Evolutionary conservation across 164 flowering plant genomes (phyloP).

Genomic region (Houttuynia cordata): DNA sequence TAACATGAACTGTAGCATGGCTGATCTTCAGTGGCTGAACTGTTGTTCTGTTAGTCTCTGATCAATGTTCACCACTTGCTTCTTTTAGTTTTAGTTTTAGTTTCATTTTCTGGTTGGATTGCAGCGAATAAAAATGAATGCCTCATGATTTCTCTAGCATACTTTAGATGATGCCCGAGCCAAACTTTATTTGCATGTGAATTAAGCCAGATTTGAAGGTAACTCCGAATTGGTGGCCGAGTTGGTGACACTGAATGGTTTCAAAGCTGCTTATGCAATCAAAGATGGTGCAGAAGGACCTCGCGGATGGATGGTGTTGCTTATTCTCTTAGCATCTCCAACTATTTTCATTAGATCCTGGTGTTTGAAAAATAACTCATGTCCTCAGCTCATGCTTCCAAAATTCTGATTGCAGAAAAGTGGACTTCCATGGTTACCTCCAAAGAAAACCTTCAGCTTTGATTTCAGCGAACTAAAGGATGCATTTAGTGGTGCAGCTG

Average conservation of each 20-base stretch:
- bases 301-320: slow-evolving; percentile 75
- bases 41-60: neutral
- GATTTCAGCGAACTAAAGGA: slow-evolving; percentile 54
- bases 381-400: neutral
- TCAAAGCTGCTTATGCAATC: slow-evolving; percentile 87
- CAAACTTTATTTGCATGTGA: neutral
- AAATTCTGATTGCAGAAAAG: slow-evolving; percentile 46
- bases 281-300: slow-evolving; percentile 98
- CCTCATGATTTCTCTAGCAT: neutral
- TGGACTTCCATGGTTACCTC: slow-evolving; percentile 77
- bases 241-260: slow-evolving; percentile 78
- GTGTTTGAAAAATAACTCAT: neutral
- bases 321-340: slow-evolving; percentile 4
- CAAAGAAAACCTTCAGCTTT: slow-evolving; percentile 46
- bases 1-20: too few relatives aligned
- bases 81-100: too few relatives aligned
- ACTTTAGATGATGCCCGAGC: neutral
- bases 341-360: neutral
- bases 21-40: neutral
- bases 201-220: slow-evolving; percentile 72
- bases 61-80: too few relatives aligned
- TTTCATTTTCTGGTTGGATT: neutral
- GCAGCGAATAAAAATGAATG: neutral
- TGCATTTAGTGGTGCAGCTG: slow-evolving; percentile 34
- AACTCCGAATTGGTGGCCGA: slow-evolving; percentile 93